Evolutionary conservation across 768 basidiomycete species (phyloP).

Genomic region (Lentinus brumalis): DNA sequence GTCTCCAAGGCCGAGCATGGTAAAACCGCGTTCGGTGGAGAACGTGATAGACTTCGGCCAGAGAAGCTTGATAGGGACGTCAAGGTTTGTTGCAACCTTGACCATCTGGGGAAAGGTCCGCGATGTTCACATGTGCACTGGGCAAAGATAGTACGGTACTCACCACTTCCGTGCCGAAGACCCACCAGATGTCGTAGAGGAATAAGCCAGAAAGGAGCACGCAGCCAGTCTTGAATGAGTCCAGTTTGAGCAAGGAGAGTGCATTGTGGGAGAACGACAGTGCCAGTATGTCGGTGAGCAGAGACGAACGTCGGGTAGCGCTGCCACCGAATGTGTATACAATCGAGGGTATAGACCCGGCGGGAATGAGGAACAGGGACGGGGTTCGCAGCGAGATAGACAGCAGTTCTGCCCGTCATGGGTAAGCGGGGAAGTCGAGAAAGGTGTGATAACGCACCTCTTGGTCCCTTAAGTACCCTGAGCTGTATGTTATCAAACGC

Average conservation of each 20-base stretch:
- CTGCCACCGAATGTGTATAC: conserved; percentile 53
- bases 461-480: conserved; percentile 48
- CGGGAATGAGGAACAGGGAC: conserved; percentile 54
- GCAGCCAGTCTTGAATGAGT: conserved; percentile 86
- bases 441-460: conserved; percentile 38
- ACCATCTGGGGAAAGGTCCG: conserved; percentile 67
- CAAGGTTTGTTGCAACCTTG: conserved; percentile 84
- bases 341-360: conserved; percentile 64
- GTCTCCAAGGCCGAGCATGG: conserved; percentile 93
- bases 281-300: conserved; percentile 74
- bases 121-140: neutral
- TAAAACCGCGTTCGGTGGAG: conserved; percentile 58
- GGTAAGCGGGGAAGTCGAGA: conserved; percentile 19
- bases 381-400: conserved; percentile 58
- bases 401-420: conserved; percentile 33
- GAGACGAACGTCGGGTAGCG: conserved; percentile 54
- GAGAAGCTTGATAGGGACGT: conserved; percentile 91
- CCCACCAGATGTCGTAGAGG: conserved; percentile 95
- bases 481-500: conserved; percentile 48
- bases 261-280: conserved; percentile 84
- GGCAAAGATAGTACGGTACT: conserved; percentile 32
- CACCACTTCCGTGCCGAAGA: conserved; percentile 86
- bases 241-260: conserved; percentile 76
- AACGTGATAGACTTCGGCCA: conserved; percentile 73
- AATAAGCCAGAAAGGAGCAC: conserved; percentile 84